Evolutionary conservation across 108 stramenopile species (phyloP), one percentile per base, ranked within the genome.

Genomic region (Cyclotella cryptica): DNA sequence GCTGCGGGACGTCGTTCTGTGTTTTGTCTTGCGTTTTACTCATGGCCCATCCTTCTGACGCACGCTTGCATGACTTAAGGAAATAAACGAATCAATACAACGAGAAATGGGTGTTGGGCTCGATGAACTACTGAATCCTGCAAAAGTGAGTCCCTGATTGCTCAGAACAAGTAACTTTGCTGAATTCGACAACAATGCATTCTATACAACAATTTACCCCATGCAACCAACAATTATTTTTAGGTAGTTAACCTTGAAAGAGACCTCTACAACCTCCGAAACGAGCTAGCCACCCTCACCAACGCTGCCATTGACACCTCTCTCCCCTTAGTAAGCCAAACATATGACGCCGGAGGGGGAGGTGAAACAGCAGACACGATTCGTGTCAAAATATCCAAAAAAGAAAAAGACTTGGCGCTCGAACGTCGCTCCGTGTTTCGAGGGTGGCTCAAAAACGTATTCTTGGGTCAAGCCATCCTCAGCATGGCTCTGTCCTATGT

Each of bases 391-490:
- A 96, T 98, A 71, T 46, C 79, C 42, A 93, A 96, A 80, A 97
- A 97, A 87, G 94, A 97, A 86, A 75, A 76, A 12, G 88, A 89
- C 47, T 64, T 97, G 30, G 75, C 75, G 7, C 79, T 88, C 21
- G 98, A 98, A 83, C 97, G 97, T 24, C 87, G 96, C 15, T 80
- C 93, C 47, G 96, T 97, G 24, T 97, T 98, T 83, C 90, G 94
- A 6, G 96, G 93, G 39, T 98, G 98, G 98, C 86, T 98, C 39
- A 98, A 98, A 85, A 92, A 93, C 72, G 72, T 98, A 0, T 98
- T 98, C 59, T 69, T 97, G 1, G 95, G 88, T 24, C 98, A 98
- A 78, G 96, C 98, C 10, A 72, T 96, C 7, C 66, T 97, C 24
- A 91, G 92, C 62, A 86, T 91, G 66, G 93, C 74, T 2, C 47